Percentiles rank a stretch among this genome's conserved stretches.
These are phyloP conservation scores for Lentinula guzmanii DNA, from an alignment of 768 basidiomycete genomes.

Conservation along the genomic window DNA sequence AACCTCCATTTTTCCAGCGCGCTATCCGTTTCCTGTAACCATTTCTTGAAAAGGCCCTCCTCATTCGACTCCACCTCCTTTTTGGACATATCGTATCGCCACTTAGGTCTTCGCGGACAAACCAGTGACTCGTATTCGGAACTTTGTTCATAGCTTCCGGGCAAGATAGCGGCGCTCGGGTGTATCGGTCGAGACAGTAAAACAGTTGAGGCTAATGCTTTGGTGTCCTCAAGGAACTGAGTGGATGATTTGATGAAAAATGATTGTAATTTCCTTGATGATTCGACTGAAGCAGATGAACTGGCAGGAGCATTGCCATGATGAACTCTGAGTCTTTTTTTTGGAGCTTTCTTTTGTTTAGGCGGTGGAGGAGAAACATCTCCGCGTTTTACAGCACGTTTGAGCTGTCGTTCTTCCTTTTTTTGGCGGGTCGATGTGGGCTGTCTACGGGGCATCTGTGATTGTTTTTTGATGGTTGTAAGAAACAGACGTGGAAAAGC, in stretches of 20 bases:
- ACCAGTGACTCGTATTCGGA: slow-evolving; percentile 18
- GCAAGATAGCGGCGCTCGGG: slow-evolving; percentile 29
- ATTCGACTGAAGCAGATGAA: slow-evolving; percentile 2
- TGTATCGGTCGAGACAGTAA: slow-evolving; percentile 54
- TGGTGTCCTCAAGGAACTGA: slow-evolving; percentile 56
- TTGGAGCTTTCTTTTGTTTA: slow-evolving; percentile 19
- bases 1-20: slow-evolving; percentile 47
- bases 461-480: not conserved
- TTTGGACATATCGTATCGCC: slow-evolving; percentile 84
- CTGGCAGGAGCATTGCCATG: not conserved
- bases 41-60: slow-evolving; percentile 75
- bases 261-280: slow-evolving; percentile 56
- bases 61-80: slow-evolving; percentile 88
- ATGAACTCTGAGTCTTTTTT: not conserved
- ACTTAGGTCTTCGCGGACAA: slow-evolving; percentile 76
- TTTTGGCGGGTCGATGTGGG: slow-evolving; percentile 63
- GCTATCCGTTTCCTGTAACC: slow-evolving; percentile 64
- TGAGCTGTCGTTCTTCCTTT: slow-evolving; percentile 68
- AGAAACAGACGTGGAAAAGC: not conserved
- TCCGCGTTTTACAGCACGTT: slow-evolving; percentile 82
- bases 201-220: slow-evolving; percentile 44
- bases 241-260: slow-evolving; percentile 59
- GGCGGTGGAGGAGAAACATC: slow-evolving; percentile 40
- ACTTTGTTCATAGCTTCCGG: slow-evolving; percentile 14
- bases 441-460: slow-evolving; percentile 31